Base-by-base conservation (phyloP, 202 grass and related monocot genomes). In the Brachypodium distachyon region DNA sequence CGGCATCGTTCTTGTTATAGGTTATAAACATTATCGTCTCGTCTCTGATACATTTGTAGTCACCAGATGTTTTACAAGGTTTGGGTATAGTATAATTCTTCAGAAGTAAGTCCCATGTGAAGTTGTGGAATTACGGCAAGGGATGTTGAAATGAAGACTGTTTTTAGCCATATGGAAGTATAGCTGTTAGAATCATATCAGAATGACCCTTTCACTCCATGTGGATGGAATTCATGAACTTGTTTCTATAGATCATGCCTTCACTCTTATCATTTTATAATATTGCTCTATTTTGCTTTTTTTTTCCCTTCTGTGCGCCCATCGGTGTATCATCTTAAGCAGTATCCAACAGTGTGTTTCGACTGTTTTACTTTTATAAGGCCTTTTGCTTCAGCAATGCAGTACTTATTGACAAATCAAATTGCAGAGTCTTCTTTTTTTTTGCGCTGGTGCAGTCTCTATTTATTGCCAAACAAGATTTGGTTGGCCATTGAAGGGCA, bases 1-100 rank as follows among this genome's bases (percentile, higher is more conserved):
- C 36, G 26, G 60, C 80, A 70, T 46, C 26, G 18, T 49, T 38
- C 83, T 55, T 52, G 77, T 62, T 80, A 76, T 64, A 87, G 68
- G 58, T 65, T 53, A 74, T 33, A 72, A 64, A 78, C 34, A 74
- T 63, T 80, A 60, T 13, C 7, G 34, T 37, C 55, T 72, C 18
- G n/a, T 70, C 50, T 87, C 58, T 25, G 33, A 57, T 41, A 62
- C 12, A 43, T 71, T 70, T 22, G 61, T 76, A 46, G 53, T 70
- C 50, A 39, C 14, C 58, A 46, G 27, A n/a, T 50, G 50, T 42
- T 40, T 67, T 51, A 68, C 70, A 40, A 67, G 39, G 25, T 67
- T 60, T 59, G 40, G 31, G 63, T 70, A 56, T 38, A 70, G 29
- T 84, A 57, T 75, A 80, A 52, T 74, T 61, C 33, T 75, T 54